Evolutionary conservation across 371 early-diverging fungal genomes (phyloP).

Genomic region (Syncephalastrum sp.): DNA sequence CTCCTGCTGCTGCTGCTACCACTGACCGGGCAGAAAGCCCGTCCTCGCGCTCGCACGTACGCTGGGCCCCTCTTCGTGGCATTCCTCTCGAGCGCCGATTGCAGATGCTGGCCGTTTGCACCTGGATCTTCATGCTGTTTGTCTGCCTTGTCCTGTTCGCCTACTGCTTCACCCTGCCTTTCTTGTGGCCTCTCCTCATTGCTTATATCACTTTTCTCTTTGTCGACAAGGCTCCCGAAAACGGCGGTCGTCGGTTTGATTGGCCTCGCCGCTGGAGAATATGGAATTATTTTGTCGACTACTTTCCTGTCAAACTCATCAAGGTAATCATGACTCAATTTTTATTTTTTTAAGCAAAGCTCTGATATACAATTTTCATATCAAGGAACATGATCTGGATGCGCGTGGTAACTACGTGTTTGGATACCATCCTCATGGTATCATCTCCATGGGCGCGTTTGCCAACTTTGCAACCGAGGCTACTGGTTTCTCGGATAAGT

Average conservation of each 20-base stretch:
- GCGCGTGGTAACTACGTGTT: slow-evolving; percentile 74
- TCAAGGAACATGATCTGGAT: slow-evolving; percentile 71
- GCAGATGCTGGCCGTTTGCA: slow-evolving; percentile 66
- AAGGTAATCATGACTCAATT: slow-evolving; percentile 43
- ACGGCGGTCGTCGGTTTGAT: slow-evolving; percentile 65
- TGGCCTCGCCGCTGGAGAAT: slow-evolving; percentile 49
- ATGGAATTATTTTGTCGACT: slow-evolving; percentile 77
- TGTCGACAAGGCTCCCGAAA: slow-evolving; percentile 57
- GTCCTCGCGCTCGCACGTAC: slow-evolving; percentile 19
- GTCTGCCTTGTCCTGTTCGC: slow-evolving; percentile 45
- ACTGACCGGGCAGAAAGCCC: neutral
- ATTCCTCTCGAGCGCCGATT: slow-evolving; percentile 73
- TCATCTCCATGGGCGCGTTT: slow-evolving; percentile 82
- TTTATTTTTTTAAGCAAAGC: no score
- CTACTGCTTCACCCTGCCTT: slow-evolving; percentile 42
- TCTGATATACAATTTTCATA: no score
- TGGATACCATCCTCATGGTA: slow-evolving; percentile 84
- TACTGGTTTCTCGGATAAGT: slow-evolving; percentile 59
- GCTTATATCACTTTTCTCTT: slow-evolving; percentile 61
- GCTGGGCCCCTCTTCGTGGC: slow-evolving; percentile 65
- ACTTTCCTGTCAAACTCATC: slow-evolving; percentile 72
- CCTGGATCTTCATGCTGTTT: slow-evolving; percentile 62
- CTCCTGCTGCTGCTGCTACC: neutral
- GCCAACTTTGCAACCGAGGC: slow-evolving; percentile 80
- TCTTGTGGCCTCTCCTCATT: slow-evolving; percentile 58